Conservation (phyloP, 345 rosid genomes). For the Linum lewisii region DNA sequence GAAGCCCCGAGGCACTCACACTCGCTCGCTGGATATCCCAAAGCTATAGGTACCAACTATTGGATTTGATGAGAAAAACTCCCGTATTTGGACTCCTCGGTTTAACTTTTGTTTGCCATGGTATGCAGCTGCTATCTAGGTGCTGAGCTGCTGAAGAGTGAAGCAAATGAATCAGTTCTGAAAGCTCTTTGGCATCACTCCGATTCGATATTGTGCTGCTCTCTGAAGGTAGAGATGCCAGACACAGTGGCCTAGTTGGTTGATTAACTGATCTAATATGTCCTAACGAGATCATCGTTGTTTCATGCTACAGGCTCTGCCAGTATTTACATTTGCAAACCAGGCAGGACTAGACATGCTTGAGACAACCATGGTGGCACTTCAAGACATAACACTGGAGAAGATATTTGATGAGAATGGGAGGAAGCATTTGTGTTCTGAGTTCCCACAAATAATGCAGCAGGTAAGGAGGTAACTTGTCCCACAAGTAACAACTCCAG, state of each 20-base stretch:
- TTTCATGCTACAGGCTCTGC: neutral
- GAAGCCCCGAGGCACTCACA: constrained; percentile 1
- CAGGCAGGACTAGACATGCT: constrained; percentile 68
- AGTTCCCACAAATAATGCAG: constrained; percentile 86
- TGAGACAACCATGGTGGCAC: constrained; percentile 72
- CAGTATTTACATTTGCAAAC: neutral
- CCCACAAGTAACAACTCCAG: neutral
- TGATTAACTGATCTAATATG: neutral
- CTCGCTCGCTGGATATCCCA: constrained; percentile 1
- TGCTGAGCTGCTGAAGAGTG: constrained; percentile 18
- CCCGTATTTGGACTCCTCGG: neutral
- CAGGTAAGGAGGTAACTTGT: constrained; percentile 63
- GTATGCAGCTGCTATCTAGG: no score
- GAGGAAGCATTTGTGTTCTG: constrained; percentile 59
- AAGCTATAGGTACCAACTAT: neutral
- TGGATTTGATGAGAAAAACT: neutral
- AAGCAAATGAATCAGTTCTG: constrained; percentile 58
- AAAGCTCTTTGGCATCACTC: constrained; percentile 83
- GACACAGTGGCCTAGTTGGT: neutral
- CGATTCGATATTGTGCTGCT: constrained; percentile 89
- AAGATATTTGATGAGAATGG: constrained; percentile 76
- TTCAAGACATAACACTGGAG: constrained; percentile 88
- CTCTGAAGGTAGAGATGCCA: constrained; percentile 34
- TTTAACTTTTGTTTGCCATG: no score
- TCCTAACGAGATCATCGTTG: neutral